These are phyloP conservation scores for Fusarium fracticaudum DNA, from an alignment of 2,329 filamentous ascomycete genomes.

Conservation along the genomic window DNA sequence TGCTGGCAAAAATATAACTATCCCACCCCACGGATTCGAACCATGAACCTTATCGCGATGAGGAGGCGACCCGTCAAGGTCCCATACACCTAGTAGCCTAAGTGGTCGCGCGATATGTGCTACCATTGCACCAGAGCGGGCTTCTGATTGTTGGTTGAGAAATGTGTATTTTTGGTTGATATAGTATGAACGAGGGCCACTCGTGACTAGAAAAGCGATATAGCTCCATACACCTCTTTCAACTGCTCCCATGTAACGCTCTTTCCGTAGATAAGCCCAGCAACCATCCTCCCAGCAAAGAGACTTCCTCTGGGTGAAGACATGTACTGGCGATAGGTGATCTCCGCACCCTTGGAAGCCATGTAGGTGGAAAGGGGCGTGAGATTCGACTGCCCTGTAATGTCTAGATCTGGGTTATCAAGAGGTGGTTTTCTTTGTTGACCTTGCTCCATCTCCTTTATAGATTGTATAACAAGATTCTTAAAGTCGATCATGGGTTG, in stretches of 20 bases:
- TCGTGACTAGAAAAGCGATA: constrained; percentile 8
- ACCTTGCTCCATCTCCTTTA: constrained; percentile 20
- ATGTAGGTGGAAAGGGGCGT: constrained; percentile 34
- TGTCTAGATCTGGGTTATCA: constrained; percentile 3
- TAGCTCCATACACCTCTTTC: constrained; percentile 31
- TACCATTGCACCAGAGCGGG: neutral
- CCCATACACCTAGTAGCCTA: neutral
- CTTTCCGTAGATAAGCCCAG: constrained; percentile 34
- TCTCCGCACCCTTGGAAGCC: constrained; percentile 31
- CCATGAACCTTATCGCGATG: neutral
- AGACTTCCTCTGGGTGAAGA: constrained; percentile 28
- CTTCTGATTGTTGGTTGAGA: neutral
- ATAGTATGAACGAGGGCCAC: neutral
- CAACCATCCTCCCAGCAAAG: constrained; percentile 28
- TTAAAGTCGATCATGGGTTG: constrained; percentile 33
- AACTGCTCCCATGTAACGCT: constrained; percentile 39
- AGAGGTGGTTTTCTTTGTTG: constrained; percentile 10
- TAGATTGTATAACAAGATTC: constrained; percentile 13
- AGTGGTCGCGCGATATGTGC: neutral
- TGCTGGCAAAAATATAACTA: neutral
- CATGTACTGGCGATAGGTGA: constrained; percentile 38
- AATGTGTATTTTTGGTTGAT: neutral
- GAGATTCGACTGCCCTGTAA: neutral
- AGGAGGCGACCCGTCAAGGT: neutral
- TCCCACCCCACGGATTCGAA: neutral